A percentile compares a stretch with the other conserved stretches of the same genome.
These are phyloP conservation scores for Tolypocladium ovalisporum DNA, from an alignment of 2,329 filamentous ascomycete genomes.

Conservation along the genomic window DNA sequence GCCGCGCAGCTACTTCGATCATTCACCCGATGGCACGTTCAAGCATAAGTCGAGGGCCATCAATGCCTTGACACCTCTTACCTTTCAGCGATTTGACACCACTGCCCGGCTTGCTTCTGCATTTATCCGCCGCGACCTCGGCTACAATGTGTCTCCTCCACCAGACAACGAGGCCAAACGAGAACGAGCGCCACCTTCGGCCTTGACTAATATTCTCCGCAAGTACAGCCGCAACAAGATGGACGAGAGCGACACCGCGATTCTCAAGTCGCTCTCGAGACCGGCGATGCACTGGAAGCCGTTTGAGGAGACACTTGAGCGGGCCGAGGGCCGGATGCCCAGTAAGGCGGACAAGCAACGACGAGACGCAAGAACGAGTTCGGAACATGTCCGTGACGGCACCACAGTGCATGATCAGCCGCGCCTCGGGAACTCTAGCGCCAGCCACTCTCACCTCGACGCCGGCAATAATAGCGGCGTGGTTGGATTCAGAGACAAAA, in stretches of 20 bases:
- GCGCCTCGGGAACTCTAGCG: conserved; percentile 9
- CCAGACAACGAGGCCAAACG: neutral
- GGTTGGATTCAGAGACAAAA: conserved; percentile 3
- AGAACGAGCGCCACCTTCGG: conserved; percentile 11
- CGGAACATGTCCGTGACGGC: neutral
- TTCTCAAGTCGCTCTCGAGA: neutral
- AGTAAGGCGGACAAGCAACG: neutral
- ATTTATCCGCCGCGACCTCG: neutral
- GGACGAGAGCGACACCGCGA: neutral
- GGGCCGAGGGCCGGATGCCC: neutral
- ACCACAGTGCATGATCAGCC: conserved; percentile 2
- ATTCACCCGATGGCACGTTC: conserved; percentile 1
- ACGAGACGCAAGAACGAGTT: neutral
- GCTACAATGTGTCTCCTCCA: conserved; percentile 5
- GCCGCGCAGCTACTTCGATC: conserved; percentile 1
- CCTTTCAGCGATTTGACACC: conserved; percentile 1
- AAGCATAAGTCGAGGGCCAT: neutral
- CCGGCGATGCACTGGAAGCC: neutral
- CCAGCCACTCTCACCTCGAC: conserved; percentile 14
- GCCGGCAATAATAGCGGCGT: conserved; percentile 6
- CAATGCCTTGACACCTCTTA: neutral
- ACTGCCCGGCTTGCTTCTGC: conserved; percentile 1
- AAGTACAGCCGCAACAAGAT: conserved; percentile 12
- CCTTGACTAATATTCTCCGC: conserved; percentile 14
- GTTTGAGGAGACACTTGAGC: neutral